Evolutionary conservation across 176 grass and related monocot genomes (phyloP), one percentile per base, ranked within the genome.

Genomic region (Typha latifolia): DNA sequence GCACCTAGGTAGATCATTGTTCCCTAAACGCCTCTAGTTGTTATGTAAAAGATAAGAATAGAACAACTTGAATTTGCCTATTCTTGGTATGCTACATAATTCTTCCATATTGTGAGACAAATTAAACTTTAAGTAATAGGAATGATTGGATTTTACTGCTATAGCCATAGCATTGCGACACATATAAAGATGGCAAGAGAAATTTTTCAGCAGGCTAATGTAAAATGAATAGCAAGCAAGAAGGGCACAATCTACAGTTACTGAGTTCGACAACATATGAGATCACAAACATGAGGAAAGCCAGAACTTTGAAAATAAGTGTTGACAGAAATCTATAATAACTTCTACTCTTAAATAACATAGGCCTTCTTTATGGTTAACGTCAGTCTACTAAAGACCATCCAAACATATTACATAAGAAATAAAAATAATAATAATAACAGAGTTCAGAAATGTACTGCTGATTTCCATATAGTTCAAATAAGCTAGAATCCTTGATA

Each of bases 1-100:
- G 4, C 68, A 68, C n/a, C 56, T 71, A 63, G 66, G 10, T 62
- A 49, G 49, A 62, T 82, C 63, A 87, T 3, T 51, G 21, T 34
- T 32, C 1, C 61, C 15, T 31, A 23, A 71, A 18, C 12, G 12
- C 61, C 43, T 19, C 18, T n/a, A 75, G 47, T 29, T 29, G 51
- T 29, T 29, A 29, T 29, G 2, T 29, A 29, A 29, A 29, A 29
- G 27, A 29, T 29, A 29, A 29, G 27, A 29, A 29, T 29, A 14
- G 51, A 29, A 29, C 27, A 29, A 29, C 27, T 29, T 29, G 27
- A 29, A 29, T 29, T 29, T 29, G 27, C 27, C 27, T 29, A 29
- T 29, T 29, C 27, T 3, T 29, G 2, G 27, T 29, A 29, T 29
- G 27, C 27, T 29, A 29, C 27, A 29, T 29, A 29, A 29, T 29